Conservation (phyloP, 176 grass and related monocot genomes). For the Cenchrus purpureus region DNA sequence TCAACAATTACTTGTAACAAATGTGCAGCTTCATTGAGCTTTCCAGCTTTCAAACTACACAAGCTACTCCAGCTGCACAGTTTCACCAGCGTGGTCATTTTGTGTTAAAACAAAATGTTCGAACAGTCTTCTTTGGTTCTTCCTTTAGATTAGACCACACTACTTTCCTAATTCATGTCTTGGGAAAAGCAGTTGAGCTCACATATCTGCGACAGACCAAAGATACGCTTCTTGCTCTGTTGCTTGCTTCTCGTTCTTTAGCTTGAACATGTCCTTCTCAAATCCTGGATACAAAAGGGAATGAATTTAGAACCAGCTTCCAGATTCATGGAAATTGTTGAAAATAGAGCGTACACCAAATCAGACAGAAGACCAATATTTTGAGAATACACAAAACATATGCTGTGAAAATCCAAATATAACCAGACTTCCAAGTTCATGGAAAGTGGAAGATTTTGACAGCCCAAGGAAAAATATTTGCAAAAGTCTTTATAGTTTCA, state of each 20-base stretch:
- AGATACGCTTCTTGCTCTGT: conserved; percentile 84
- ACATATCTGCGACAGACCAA: conserved; percentile 97
- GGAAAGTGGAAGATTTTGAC: neutral
- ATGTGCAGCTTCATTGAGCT: neutral
- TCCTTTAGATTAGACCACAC: neutral
- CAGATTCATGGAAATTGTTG: neutral
- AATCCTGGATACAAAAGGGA: conserved; percentile 54
- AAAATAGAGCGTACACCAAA: neutral
- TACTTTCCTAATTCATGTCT: neutral
- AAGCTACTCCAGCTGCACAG: neutral
- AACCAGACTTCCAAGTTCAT: neutral
- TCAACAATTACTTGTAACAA: conserved; percentile 7
- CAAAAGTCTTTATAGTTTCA: too few relatives aligned
- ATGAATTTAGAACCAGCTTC: neutral
- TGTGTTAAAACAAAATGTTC: neutral
- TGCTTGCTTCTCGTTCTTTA: conserved; percentile 83
- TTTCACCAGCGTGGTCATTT: neutral
- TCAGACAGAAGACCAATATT: neutral
- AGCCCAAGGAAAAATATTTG: neutral
- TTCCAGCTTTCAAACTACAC: neutral
- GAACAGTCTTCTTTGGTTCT: neutral
- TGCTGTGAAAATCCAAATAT: neutral
- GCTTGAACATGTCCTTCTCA: conserved; percentile 88
- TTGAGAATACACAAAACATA: neutral
- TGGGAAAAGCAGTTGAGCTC: conserved; percentile 26